phyloP scores from a whole-genome alignment of 2,329 filamentous ascomycete genomes.

The Xylaria arbuscula region DNA sequence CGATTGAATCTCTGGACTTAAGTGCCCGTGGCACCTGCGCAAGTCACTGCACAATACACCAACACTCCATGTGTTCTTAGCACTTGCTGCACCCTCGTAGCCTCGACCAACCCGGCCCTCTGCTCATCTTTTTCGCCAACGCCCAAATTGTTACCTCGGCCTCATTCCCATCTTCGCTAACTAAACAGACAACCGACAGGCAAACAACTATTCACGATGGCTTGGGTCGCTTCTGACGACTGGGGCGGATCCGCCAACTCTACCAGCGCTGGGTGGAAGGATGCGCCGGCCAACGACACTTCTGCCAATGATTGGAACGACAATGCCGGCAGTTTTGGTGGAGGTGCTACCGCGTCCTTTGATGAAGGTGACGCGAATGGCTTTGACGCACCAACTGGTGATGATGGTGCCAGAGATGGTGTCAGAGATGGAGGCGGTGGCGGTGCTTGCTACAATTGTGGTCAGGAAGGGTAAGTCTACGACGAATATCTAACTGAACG shows the following conservation, averaged over 20 bases:
- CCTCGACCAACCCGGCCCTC: neutral
- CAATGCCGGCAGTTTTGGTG: constrained; percentile 5
- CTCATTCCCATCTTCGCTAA: constrained; percentile 8
- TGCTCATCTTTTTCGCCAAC: no score
- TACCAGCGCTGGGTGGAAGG: constrained; percentile 16
- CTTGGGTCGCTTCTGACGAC: constrained; percentile 12
- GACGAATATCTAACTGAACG: constrained; percentile 4
- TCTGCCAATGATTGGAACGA: constrained; percentile 3
- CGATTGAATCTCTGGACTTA: neutral
- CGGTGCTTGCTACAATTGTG: constrained; percentile 64
- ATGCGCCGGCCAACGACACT: neutral
- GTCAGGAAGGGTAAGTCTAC: constrained; percentile 59
- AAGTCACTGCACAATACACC: neutral
- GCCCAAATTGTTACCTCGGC: neutral
- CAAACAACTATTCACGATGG: constrained; percentile 21
- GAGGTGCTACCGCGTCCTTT: constrained; percentile 15
- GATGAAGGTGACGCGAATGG: constrained; percentile 21
- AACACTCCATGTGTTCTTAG: neutral
- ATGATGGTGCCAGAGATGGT: constrained; percentile 36
- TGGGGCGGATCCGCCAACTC: constrained; percentile 14
- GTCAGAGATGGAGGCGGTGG: constrained; percentile 37
- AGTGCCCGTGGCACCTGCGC: neutral
- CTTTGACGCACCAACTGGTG: constrained; percentile 20
- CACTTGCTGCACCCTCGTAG: neutral
- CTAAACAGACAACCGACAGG: neutral